Base-by-base conservation (phyloP, 768 basidiomycete genomes). In the Boletus pseudopeckii region DNA sequence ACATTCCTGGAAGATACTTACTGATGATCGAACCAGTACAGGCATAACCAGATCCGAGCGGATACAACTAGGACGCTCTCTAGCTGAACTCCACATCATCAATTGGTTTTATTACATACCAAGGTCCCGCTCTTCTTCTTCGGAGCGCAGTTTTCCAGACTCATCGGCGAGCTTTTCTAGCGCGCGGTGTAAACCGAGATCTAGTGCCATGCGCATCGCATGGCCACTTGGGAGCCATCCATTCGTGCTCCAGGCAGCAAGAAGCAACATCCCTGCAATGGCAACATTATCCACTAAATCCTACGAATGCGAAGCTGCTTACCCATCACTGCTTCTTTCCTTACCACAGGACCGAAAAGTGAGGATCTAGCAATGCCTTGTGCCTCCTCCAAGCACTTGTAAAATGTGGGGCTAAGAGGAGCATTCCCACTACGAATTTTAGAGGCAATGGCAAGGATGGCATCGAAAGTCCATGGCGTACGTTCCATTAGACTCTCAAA, bases 1-100 rank as follows among this genome's bases (percentile, higher is more conserved):
- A 38, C 17, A 14, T 17, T 7, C 7, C 7, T 0, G n/a, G 18
- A 57, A 53, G 33, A 50, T 50, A 76, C 87, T 57, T 63, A 92
- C 91, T 94, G 90, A 73, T 94, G 93, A 74, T 96, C 94, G 64
- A 96, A 92, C 90, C 92, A 92, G 68, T 95, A 96, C 40, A 96
- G 79, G 67, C 92, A 94, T 54, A 95, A 76, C 93, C 93, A 97
- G 56, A 95, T 92, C 47, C 94, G 81, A 3, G 92, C 91, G 55
- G 92, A 94, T 7, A 96, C 87, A 43, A 96, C 90, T 91, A 64
- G 54, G 36, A 48, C 15, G n/a, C 5, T 46, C 24, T 59, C 43
- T 41, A 52, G 60, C 28, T 48, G 20, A 53, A 38, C 10, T 32
- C 22, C 9, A 22, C 44, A 37, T 8, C 41, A 15, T 40, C 20